Base-by-base conservation (phyloP, 306 rosid species). In the Quercus cerris region DNA sequence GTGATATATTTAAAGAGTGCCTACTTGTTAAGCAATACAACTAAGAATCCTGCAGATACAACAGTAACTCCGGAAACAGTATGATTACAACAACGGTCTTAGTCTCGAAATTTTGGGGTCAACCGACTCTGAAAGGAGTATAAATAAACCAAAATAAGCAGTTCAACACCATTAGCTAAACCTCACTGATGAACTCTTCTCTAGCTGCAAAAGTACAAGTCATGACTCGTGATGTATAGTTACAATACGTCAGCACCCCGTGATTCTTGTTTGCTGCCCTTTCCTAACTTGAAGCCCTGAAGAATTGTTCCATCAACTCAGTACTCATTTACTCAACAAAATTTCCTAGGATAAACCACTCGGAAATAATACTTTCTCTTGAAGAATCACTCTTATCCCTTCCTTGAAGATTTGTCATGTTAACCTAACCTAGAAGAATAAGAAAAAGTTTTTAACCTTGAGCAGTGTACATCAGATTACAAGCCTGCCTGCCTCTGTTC, bases 401-500 rank as follows among this genome's bases (percentile, higher is more conserved):
- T 41, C 73, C 71, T 56, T 52, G 10, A 73, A 25, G 67, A 54
- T 56, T 28, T 57, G 30, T 66, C 41, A 81, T 51, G 80, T 66
- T 35, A 86, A 23, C 75, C 71, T 25, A 31, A 62, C 80, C 74
- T 70, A 31, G 30, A 30, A 54, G 56, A 81, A 33, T 49, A 77
- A 71, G 59, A 7, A 23, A 78, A 74, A 78, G 81, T 74, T 59
- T 74, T 76, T 56, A 86, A 77, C 55, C 77, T 82, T 58, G 62
- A 8, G 3, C 55, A 27, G 73, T 80, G 77, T 74, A 87, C 81
- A 76, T 70, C 52, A 59, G 67, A 66, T 77, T 75, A 76, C 76
- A 75, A 71, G 85, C 84, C 54, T 8, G 58, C 76, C 25, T 68
- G 46, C 46, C 46, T 38, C 81, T 79, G 75, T 76, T 85, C 84